These are phyloP conservation scores for Russula virescens DNA, from an alignment of 768 basidiomycete genomes.

Conservation along the genomic window DNA sequence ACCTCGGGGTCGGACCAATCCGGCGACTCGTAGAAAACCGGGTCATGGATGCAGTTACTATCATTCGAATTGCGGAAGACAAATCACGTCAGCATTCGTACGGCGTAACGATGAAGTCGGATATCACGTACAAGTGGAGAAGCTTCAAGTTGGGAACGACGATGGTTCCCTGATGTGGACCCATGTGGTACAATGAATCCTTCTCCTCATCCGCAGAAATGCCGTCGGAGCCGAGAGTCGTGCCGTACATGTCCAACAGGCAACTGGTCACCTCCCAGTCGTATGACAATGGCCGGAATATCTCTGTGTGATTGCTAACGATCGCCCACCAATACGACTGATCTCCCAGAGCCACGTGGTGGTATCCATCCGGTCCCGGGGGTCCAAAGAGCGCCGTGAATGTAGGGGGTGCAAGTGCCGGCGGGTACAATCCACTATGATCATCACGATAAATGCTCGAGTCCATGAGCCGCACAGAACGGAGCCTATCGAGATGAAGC, in stretches of 20 bases:
- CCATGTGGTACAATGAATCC: slow-evolving; percentile 32
- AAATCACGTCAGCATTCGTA: slow-evolving; percentile 2
- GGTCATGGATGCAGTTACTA: slow-evolving; percentile 41
- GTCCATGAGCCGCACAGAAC: slow-evolving; percentile 43
- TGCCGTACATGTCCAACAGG: slow-evolving; percentile 41
- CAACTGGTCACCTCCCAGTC: slow-evolving; percentile 49
- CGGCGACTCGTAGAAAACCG: slow-evolving; percentile 41
- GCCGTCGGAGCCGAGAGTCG: slow-evolving; percentile 39
- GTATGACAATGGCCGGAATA: slow-evolving; percentile 40
- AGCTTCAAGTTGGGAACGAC: slow-evolving; percentile 45
- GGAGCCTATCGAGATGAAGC: slow-evolving; percentile 43
- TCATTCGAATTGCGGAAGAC: not conserved
- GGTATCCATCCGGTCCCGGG: slow-evolving; percentile 35
- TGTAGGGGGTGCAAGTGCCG: slow-evolving; percentile 38
- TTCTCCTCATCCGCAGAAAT: slow-evolving; percentile 35
- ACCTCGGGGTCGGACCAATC: slow-evolving; percentile 41
- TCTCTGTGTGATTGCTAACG: slow-evolving; percentile 36
- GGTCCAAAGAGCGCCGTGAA: slow-evolving; percentile 42
- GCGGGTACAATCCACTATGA: slow-evolving; percentile 25
- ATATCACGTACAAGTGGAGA: slow-evolving; percentile 42
- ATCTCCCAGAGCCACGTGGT: slow-evolving; percentile 44
- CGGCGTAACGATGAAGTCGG: no score
- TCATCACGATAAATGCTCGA: slow-evolving; percentile 37
- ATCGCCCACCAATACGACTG: slow-evolving; percentile 54
- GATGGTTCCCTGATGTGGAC: slow-evolving; percentile 38